Evolutionary conservation across 352 stramenopile species (phyloP).

Genomic region (Phytopythium boreale): DNA sequence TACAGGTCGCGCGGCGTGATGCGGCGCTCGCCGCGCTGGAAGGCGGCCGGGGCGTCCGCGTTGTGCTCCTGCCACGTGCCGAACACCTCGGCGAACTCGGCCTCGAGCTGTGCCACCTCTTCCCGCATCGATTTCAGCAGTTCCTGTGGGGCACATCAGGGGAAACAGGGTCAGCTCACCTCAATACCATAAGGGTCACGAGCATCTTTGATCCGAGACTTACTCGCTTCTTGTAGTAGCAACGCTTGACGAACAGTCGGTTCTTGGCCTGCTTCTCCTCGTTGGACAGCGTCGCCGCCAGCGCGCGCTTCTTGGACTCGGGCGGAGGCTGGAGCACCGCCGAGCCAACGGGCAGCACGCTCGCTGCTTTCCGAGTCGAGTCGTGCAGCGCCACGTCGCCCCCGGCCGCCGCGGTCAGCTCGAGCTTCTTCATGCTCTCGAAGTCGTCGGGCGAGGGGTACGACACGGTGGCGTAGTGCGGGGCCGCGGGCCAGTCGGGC

Average conservation of each 20-base stretch:
- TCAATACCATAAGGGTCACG: background rate
- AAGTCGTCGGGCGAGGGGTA: conserved; percentile 2
- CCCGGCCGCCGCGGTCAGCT: background rate
- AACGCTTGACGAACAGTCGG: conserved; percentile 71
- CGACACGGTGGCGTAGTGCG: background rate
- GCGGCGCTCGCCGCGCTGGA: conserved; percentile 24
- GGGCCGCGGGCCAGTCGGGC: conserved; percentile 1
- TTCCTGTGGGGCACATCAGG: conserved; percentile 9
- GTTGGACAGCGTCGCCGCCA: conserved; percentile 25
- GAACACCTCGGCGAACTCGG: conserved; percentile 31
- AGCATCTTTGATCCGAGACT: background rate
- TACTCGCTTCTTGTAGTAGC: conserved; percentile 81
- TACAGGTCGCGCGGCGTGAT: conserved; percentile 36
- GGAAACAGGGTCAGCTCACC: background rate
- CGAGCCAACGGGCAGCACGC: background rate
- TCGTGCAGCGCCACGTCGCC: background rate
- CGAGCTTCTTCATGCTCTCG: conserved; percentile 2
- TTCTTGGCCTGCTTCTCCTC: conserved; percentile 62
- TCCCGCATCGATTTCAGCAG: conserved; percentile 38
- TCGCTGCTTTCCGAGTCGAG: background rate
- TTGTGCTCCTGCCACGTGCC: conserved; percentile 29
- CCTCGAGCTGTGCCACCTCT: conserved; percentile 32
- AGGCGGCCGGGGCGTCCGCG: conserved; percentile 21
- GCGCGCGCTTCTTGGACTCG: conserved; percentile 2
- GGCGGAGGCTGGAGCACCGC: background rate